phyloP scores from a whole-genome alignment of 2,329 filamentous ascomycete species.

The Colletotrichum coccodes region DNA sequence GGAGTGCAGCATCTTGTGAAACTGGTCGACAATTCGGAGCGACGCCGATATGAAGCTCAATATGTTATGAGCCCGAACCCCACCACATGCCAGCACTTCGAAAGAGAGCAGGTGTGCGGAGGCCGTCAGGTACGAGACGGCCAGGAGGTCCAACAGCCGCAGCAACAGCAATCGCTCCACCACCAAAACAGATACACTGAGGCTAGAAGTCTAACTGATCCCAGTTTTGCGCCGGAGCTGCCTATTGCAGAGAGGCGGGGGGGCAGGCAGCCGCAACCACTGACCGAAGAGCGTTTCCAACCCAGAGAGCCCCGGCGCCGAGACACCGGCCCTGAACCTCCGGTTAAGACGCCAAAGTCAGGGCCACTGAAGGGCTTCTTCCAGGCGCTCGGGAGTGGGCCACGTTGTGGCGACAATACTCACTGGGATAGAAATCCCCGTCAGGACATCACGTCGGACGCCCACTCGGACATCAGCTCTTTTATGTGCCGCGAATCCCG shows the following conservation, averaged over 20 bases:
- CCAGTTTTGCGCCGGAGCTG: neutral
- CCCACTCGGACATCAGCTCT: conserved; percentile 13
- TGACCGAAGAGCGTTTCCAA: neutral
- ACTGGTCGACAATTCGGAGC: neutral
- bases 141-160: neutral
- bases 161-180: neutral
- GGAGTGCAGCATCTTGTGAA: neutral
- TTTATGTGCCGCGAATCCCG: conserved; percentile 11
- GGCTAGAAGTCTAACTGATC: neutral
- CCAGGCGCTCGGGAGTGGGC: neutral
- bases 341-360: neutral
- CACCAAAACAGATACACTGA: neutral
- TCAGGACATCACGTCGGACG: neutral
- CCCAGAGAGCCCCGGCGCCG: neutral
- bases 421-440: neutral
- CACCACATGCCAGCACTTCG: no score
- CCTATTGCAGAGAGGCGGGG: neutral
- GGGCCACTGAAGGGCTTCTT: neutral
- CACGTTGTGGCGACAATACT: neutral
- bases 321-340: neutral
- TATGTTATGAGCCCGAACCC: neutral
- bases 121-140: no score
- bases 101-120: neutral
- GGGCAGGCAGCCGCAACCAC: neutral
- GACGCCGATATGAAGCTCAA: neutral